Evolutionary conservation across 129 eudicot genomes (phyloP).

Genomic region (Flaveria bidentis): DNA sequence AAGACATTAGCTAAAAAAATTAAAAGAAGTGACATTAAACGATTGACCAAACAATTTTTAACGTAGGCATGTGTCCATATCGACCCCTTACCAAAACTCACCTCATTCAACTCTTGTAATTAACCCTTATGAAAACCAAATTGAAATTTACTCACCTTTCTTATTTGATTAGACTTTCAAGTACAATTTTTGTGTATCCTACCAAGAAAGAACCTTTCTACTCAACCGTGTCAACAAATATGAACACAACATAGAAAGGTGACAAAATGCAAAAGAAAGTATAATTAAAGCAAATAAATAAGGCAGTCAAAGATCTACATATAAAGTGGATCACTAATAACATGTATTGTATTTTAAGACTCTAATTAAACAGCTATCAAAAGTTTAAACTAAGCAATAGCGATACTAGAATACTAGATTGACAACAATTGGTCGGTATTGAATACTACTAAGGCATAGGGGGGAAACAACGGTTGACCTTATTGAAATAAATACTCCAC

Average conservation of each 20-base stretch:
- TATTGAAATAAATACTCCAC: slow-evolving; percentile 25
- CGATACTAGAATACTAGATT: slow-evolving; percentile 29
- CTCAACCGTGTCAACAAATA: slow-evolving; percentile 36
- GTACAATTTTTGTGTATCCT: background rate
- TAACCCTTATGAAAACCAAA: background rate
- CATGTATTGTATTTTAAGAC: slow-evolving; percentile 1
- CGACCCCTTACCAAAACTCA: background rate
- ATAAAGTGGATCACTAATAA: slow-evolving; percentile 7
- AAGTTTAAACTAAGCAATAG: slow-evolving; percentile 27
- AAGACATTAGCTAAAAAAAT: too few relatives aligned
- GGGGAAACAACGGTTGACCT: slow-evolving; percentile 34
- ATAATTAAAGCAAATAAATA: slow-evolving; percentile 7
- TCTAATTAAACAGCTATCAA: slow-evolving; percentile 18
- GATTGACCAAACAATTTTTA: too few relatives aligned
- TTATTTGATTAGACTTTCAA: background rate
- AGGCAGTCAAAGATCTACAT: slow-evolving; percentile 32
- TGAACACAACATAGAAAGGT: slow-evolving; percentile 3
- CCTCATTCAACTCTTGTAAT: too few relatives aligned
- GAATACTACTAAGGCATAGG: slow-evolving; percentile 14
- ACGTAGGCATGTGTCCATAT: too few relatives aligned
- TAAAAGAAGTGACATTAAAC: too few relatives aligned
- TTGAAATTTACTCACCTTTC: background rate
- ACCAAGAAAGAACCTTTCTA: slow-evolving; percentile 28
- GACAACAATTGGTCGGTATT: slow-evolving; percentile 22
- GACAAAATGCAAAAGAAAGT: slow-evolving; percentile 16